Evolutionary conservation across 75 land plant species (phyloP), one percentile per base, ranked within the genome.

Genomic region (Pseudotsuga menziesii): DNA sequence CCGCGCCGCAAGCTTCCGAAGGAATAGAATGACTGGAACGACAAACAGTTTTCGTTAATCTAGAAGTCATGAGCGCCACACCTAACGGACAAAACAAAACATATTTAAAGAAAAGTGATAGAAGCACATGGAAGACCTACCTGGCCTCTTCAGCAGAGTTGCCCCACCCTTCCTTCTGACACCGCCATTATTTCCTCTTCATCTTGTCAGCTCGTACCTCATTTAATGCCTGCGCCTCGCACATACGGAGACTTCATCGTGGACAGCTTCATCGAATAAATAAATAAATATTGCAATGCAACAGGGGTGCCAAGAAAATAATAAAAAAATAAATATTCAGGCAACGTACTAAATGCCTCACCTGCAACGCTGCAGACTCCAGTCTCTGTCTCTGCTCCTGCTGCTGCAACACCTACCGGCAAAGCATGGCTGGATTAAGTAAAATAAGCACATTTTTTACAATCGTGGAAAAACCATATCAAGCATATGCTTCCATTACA

Each of bases 401-500:
- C 48, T 39, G 39, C 72, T 69, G 72, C 48, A 52, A 69, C n/a
- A 69, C 52, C 72, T 69, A 69, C n/a, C 72, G 23, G 9, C 13
- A 13, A 61, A 61, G 26, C 19, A 69, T 9, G 54, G 54, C 54
- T 29, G 54, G 54, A 9, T 9, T 48, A 9, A 9, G 54, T 48
- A 8, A 41, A 11, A 69, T 19, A 19, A 39, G 48, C 39, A 44
- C 41, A 39, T 16, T 36, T 69, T 69, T 69, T 69, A 0, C 23
- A 69, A 41, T 64, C 7, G 69, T 39, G 9, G 9, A 48, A 48
- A 48, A 48, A 48, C 0, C 1, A 8, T 48, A 48, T 9, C 54
- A 48, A 8, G 54, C 2, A 48, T 48, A 48, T 48, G 54, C 54
- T 48, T 48, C 54, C 54, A 48, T 48, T 48, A 48, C 54, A 48